These are phyloP conservation scores for Coniochaeta prunicola DNA, from an alignment of 2,329 filamentous ascomycete species.

Conservation along the genomic window DNA sequence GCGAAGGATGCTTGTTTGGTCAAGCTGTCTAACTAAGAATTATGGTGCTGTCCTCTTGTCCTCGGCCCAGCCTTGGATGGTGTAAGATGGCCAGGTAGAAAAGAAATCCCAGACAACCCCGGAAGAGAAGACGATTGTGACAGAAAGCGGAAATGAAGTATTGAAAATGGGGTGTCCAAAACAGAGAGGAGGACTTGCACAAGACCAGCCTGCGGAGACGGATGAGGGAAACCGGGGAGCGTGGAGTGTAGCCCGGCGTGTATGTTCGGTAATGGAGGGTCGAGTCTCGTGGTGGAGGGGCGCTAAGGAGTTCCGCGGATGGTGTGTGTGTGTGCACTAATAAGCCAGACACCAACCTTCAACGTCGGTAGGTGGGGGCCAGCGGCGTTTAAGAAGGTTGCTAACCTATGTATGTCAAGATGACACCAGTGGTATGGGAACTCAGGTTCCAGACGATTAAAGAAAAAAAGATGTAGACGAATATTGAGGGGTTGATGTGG, in stretches of 20 bases:
- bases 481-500: background rate
- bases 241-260: background rate
- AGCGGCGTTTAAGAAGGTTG: background rate
- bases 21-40: background rate
- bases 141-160: background rate
- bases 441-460: background rate
- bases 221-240: constrained; percentile 1
- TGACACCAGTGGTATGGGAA: background rate
- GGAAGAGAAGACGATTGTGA: background rate
- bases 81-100: background rate
- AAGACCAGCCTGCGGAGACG: background rate
- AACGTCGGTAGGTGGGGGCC: background rate
- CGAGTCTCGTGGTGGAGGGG: constrained; percentile 2
- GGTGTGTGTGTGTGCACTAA: background rate
- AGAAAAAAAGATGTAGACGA: background rate
- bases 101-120: background rate
- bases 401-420: background rate
- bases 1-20: background rate
- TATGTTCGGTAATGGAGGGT: background rate
- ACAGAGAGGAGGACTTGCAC: background rate
- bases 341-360: background rate
- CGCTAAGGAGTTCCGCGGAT: constrained; percentile 1
- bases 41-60: background rate
- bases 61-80: background rate
- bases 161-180: background rate